Percentiles rank a stretch among this genome's conserved stretches.
Evolutionary conservation across 257 asterid species (phyloP).

Genomic region (Lycium ferocissimum): DNA sequence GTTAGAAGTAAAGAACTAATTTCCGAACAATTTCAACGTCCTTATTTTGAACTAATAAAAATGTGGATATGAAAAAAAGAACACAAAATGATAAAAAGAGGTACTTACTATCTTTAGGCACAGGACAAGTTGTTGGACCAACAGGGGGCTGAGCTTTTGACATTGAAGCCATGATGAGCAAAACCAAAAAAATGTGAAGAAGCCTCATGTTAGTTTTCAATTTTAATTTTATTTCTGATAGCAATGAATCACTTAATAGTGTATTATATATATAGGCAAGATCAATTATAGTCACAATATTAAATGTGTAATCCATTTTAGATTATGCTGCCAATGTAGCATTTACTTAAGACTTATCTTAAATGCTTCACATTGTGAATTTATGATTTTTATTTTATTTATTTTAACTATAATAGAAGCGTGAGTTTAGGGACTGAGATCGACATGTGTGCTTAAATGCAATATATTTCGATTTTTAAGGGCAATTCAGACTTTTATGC

Average conservation of each 20-base stretch:
- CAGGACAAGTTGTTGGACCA: conserved; percentile 10
- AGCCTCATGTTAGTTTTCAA: neutral
- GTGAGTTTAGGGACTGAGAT: too few species aligned
- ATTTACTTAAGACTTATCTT: neutral
- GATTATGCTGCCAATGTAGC: neutral
- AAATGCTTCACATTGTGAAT: too few species aligned
- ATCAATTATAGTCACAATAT: neutral
- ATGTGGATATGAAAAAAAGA: too few species aligned
- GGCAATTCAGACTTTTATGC: too few species aligned
- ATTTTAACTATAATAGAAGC: too few species aligned
- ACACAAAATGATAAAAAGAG: neutral
- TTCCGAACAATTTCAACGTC: too few species aligned
- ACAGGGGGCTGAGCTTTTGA: neutral
- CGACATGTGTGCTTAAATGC: too few species aligned
- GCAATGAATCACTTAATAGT: neutral
- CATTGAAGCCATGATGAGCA: neutral
- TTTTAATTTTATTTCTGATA: neutral
- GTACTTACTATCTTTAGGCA: neutral
- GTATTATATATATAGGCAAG: neutral
- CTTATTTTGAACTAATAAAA: neutral
- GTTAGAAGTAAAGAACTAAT: too few species aligned
- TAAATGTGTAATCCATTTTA: neutral
- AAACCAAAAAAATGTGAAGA: neutral
- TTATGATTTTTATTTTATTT: too few species aligned
- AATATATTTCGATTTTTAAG: too few species aligned